Base-by-base conservation (phyloP, 306 rosid genomes). In the Trifolium fragiferum region DNA sequence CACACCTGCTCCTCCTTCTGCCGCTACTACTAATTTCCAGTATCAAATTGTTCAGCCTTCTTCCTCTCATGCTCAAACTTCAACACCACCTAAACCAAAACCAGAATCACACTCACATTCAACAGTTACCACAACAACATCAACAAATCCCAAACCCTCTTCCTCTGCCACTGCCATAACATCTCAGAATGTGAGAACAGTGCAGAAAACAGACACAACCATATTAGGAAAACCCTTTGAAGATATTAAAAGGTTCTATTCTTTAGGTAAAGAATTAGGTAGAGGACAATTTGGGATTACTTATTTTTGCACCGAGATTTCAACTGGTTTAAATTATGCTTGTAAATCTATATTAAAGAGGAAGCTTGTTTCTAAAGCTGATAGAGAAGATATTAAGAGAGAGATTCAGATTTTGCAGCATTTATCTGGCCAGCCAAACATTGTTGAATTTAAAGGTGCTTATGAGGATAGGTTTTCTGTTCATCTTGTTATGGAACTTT, bases 391-490 rank as follows among this genome's bases (percentile, higher is more conserved):
- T 68, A 86, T 93, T 35, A 90, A 83, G 87, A 86, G 93, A 58
- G 98, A 93, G 83, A 79, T 93, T 86, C 90, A 87, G 84, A 93
- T 93, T 11, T 80, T 93, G 90, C 97, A 93, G 86, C 98, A 93
- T 78, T 74, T 93, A 70, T 90, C 97, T 5, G 98, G 98, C 15
- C 98, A 93, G 37, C 86, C 92, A 6, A 93, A 90, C 66, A 84
- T 90, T 50, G 98, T 90, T 1, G 97, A 89, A 50, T 89, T 93
- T 73, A 90, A 84, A 80, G 96, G 97, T 7, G 86, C 96, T 55
- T 89, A 16, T 49, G 98, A 90, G 86, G 98, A 93, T 43, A 81
- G 82, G 47, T 85, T 75, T n/a, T 93, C 97, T 0, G 97, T 93
- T 60, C 97, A 93, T 63, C 82, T 93, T 30, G 88, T 93, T 6